Evolutionary conservation across 1,284 basidiomycete genomes (phyloP), one percentile per base, ranked within the genome.

Genomic region (Cutaneotrichosporon sp.): DNA sequence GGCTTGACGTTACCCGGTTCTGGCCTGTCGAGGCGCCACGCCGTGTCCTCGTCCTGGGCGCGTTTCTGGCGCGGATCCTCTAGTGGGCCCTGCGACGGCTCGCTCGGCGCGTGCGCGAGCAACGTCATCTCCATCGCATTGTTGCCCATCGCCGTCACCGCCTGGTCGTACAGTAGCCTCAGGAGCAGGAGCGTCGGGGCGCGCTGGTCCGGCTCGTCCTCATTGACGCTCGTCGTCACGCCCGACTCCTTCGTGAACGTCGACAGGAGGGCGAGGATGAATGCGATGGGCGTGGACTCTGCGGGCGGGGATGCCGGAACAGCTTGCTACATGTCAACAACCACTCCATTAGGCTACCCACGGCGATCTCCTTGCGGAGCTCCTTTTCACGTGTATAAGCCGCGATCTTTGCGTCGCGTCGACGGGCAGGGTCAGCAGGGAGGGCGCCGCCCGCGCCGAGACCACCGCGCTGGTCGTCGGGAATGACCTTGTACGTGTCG

Each of bases 381-480:
- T 88, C 85, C 71, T 88, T 93, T 73, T 93, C 89, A 51, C 83
- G 80, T 70, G 84, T 84, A 71, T 84, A 94, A 68, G 92, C 90
- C 56, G 81, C 83, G 59, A 97, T 93, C 77, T 94, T 97, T 36
- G 84, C 71, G 57, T 93, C 90, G 59, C 92, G 77, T 51, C 86
- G 80, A 67, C 80, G 80, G 0, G 82, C 80, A 15, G 85, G 81
- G 72, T 93, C 87, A 22, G 72, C 72, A 18, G 85, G 74, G 7
- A 77, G 66, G 1, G 80, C 77, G 1, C 79, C 36, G 10, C 48
- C 42, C 38, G 80, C 8, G 87, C 68, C 15, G 68, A 48, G 0
- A 63, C 57, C 10, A 15, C 18, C 35, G 53, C 56, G 18, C 37
- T 37, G 35, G 15, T 17, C 46, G 13, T 18, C 46, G 7, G 36